Evolutionary conservation across 805 yeast genomes (phyloP), one percentile per base, ranked within the genome.

Genomic region (Saccharomycopsis amapae): DNA sequence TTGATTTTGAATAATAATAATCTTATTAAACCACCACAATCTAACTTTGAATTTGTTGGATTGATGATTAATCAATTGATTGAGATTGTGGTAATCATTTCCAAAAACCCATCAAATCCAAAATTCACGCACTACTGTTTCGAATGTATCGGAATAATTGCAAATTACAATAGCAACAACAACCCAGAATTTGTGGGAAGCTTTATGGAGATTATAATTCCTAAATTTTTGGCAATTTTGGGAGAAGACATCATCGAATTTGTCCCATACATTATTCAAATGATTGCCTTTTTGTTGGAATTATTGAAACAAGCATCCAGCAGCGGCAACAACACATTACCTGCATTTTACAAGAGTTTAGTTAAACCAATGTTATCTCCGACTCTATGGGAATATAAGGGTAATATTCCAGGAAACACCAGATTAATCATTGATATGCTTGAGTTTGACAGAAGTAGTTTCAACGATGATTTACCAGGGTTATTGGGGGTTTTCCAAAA

Each of bases 401-500:
- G 97, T 13, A 93, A 90, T 55, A 79, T 90, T 30, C 98, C 98
- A 2, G 97, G 96, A 2, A 77, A 90, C 18, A 81, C 94, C 0
- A 76, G 96, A 55, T 68, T 93, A 42, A 67, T 93, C 33, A 73
- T 78, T 45, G 79, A 86, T 5, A 79, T 90, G 18, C 64, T 79
- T n/a, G 57, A 61, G 24, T 60, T 61, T 15, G 70, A 70, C 34
- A 54, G 57, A 7, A 44, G 55, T 2, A 55, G 63, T 2, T 71
- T 65, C 39, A 55, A 58, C n/a, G 73, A 71, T 40, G 44, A 58
- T 33, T 61, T 87, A 35, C 75, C 84, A 30, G 95, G 97, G 2
- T 75, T 93, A 25, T 68, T 93, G 34, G 99, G 99, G 33, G 95
- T 93, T n/a, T 94, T 86, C 70, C 98, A 94, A 66, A 87, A 89